Base-by-base conservation (phyloP, 371 early-diverging fungal species). In the Mortierella sp. region DNA sequence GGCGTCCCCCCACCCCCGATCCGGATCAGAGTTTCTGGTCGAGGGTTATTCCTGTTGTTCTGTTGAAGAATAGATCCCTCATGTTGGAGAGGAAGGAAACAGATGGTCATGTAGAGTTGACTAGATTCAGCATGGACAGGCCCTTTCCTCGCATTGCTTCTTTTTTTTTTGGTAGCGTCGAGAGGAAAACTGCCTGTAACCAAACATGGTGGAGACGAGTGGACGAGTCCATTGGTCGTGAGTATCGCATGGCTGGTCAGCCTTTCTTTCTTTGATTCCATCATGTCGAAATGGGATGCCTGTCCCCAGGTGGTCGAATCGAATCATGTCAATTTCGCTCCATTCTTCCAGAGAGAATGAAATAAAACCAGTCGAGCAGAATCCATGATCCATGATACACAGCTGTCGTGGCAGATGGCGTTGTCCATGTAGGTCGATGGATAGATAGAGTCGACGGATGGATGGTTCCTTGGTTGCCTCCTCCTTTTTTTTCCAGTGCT, bases 401-500 rank as follows among this genome's bases (percentile, higher is more conserved):
- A 37, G 37, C 3, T 9, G 37, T 3, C 5, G 37, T 9, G 5
- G 37, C 9, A 37, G 37, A 37, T 37, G 9, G 37, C 9, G 37
- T 37, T 9, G 37, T 37, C 9, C 37, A 37, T 37, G 37, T n/a
- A n/a, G n/a, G 21, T 23, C 26, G 62, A 62, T 52, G 62, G 48
- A 3, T 44, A 21, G n/a, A 25, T 26, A 28, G 58, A 15, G 30
- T 47, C 25, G 48, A 64, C 37, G 21, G 64, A 68, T 68, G 64
- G 68, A 68, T 68, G 30, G 62, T 46, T 68, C 64, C 28, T 19
- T 60, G 50, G 66, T 23, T 30, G 30, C 15, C 23, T 11, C 26
- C 30, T 21, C 28, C 29, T 18, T 12, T 28, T 14, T 56, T 25
- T n/a, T 29, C 45, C 19, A 45, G 47, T 48, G 66, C 58, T 50